Base-by-base conservation (phyloP, 306 rosid species). In the Fragaria iinumae region DNA sequence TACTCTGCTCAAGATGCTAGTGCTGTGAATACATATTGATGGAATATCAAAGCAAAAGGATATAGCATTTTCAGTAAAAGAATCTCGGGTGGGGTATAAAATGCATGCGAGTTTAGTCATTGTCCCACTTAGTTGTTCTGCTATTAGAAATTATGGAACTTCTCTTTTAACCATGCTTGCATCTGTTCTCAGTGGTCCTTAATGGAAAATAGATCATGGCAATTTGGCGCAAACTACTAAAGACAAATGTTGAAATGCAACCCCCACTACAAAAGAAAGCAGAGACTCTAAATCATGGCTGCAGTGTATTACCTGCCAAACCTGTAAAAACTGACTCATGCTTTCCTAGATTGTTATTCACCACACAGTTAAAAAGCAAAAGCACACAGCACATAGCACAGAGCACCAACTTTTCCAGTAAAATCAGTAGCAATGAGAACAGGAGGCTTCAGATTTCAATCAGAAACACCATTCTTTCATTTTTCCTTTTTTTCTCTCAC, bases 401-500 rank as follows among this genome's bases (percentile, higher is more conserved):
- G 71, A 75, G 69, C 62, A 48, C 63, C 60, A n/a, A 73, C 77
- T 53, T 83, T 82, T 76, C 44, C 83, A 78, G 83, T 17, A 83
- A 53, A 80, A 86, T 80, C 85, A 80, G 52, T 25, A 48, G 69
- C 65, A 45, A 50, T 62, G 34, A 70, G 77, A 66, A 12, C 72
- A 71, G 56, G 77, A 41, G 73, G 79, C 50, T 74, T 55, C 78
- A 77, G 77, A 83, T 57, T 80, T 66, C 77, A 65, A 70, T 71
- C 79, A 83, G 23, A 44, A 71, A 70, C 81, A 79, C 57, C 67
- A 25, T 8, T 67, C 9, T 27, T 74, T 48, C 32, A 47, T 79
- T 71, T 73, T 52, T 55, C 56, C 21, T 52, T 72, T 50, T 62
- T 78, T 84, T 73, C 43, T 56, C 21, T 23, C 63, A 13, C 38